These are phyloP conservation scores for Cadophora malorum DNA, from an alignment of 2,329 filamentous ascomycete genomes.

Conservation along the genomic window DNA sequence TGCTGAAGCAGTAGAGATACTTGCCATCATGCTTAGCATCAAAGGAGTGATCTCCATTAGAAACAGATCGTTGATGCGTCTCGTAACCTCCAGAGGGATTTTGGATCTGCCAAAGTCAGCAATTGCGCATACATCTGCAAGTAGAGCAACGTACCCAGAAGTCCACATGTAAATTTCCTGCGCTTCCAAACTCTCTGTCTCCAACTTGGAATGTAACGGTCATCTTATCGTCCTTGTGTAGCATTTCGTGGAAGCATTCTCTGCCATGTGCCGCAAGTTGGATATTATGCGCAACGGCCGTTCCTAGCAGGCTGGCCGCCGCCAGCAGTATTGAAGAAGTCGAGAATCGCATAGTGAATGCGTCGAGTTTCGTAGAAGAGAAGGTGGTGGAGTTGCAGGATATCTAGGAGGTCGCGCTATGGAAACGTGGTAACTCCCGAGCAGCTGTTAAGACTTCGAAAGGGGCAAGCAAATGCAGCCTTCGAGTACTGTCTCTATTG, in stretches of 20 bases:
- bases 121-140: slow-evolving; percentile 12
- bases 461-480: slow-evolving; percentile 10
- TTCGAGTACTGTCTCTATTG: not conserved
- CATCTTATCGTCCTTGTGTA: slow-evolving; percentile 97
- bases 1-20: slow-evolving; percentile 98
- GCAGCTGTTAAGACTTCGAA: slow-evolving; percentile 8
- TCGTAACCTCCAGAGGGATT: slow-evolving; percentile 79
- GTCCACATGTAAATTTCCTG: slow-evolving; percentile 94
- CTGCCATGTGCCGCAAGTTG: slow-evolving; percentile 89
- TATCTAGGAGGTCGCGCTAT: slow-evolving; percentile 21
- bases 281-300: slow-evolving; percentile 88
- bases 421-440: slow-evolving; percentile 19
- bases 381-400: slow-evolving; percentile 12
- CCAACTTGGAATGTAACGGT: slow-evolving; percentile 98
- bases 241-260: slow-evolving; percentile 95
- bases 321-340: slow-evolving; percentile 41
- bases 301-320: slow-evolving; percentile 50
- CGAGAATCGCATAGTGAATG: slow-evolving; percentile 44
- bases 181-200: slow-evolving; percentile 92
- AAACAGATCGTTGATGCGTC: slow-evolving; percentile 79
- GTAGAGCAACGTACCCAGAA: slow-evolving; percentile 80
- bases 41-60: slow-evolving; percentile 93
- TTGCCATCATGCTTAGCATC: slow-evolving; percentile 84
- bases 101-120: slow-evolving; percentile 64
- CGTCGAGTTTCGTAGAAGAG: slow-evolving; percentile 9